These are phyloP conservation scores for Colletotrichum ledebouriae DNA, from an alignment of 2,329 filamentous ascomycete species.

Conservation along the genomic window DNA sequence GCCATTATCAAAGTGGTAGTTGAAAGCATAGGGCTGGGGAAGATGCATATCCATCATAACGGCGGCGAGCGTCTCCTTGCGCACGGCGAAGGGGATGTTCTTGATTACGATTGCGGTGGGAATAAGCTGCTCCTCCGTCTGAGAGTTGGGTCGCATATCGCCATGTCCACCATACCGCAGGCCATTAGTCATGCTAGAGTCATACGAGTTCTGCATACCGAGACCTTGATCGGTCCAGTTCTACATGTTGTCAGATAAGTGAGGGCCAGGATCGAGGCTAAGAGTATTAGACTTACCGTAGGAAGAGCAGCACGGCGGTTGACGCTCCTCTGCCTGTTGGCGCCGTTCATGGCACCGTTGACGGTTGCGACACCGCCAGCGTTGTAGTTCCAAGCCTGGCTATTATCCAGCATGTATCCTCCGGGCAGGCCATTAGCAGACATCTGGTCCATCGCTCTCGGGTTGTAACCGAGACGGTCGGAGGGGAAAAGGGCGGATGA, in stretches of 20 bases:
- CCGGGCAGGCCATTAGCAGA: constrained; percentile 56
- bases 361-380: constrained; percentile 75
- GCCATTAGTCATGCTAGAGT: constrained; percentile 55
- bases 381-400: constrained; percentile 83
- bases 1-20: constrained; percentile 99
- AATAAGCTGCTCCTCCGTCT: constrained; percentile 85
- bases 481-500: constrained; percentile 76
- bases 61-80: constrained; percentile 93
- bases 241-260: constrained; percentile 48
- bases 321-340: constrained; percentile 67
- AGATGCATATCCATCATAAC: constrained; percentile 96
- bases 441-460: constrained; percentile 69
- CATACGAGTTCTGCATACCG: constrained; percentile 57
- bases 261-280: neutral
- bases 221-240: constrained; percentile 66
- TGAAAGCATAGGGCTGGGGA: constrained; percentile 97
- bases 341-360: constrained; percentile 75
- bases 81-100: constrained; percentile 98
- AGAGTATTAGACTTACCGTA: constrained; percentile 67
- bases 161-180: constrained; percentile 55
- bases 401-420: constrained; percentile 73
- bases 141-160: constrained; percentile 55
- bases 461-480: constrained; percentile 74
- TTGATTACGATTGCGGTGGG: constrained; percentile 99
- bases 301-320: constrained; percentile 75